These are phyloP conservation scores for Phaeosphaeria sp. DNA, from an alignment of 2,329 filamentous ascomycete genomes.

Conservation along the genomic window DNA sequence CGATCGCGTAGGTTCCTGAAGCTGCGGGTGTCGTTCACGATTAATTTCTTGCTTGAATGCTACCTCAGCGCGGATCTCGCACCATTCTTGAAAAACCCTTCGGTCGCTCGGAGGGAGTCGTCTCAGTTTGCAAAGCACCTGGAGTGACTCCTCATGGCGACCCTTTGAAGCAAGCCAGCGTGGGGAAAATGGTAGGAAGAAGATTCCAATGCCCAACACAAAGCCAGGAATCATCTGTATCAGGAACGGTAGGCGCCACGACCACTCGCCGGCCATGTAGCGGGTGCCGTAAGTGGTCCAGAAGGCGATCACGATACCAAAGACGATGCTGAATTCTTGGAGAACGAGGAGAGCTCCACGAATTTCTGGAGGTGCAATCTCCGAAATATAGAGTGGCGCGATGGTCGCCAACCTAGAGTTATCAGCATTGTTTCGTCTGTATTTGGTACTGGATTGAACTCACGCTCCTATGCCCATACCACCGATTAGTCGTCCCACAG, in stretches of 20 bases:
- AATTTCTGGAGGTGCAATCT: constrained; percentile 59
- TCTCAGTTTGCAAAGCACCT: constrained; percentile 58
- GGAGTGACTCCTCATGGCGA: constrained; percentile 56
- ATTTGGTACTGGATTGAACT: constrained; percentile 7
- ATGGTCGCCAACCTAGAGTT: constrained; percentile 47
- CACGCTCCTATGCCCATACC: constrained; percentile 61
- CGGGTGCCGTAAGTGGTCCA: constrained; percentile 63
- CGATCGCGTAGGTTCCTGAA: constrained; percentile 39
- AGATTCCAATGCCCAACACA: constrained; percentile 50
- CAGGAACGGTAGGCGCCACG: constrained; percentile 57
- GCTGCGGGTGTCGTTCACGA: constrained; percentile 45
- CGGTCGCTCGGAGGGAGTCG: constrained; percentile 57
- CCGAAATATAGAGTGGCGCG: constrained; percentile 61
- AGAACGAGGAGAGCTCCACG: constrained; percentile 59
- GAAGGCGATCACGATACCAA: constrained; percentile 59
- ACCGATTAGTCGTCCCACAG: constrained; percentile 58
- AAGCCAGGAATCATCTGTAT: constrained; percentile 55
- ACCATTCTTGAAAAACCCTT: constrained; percentile 61
- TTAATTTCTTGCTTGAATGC: constrained; percentile 59
- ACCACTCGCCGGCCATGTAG: constrained; percentile 50
- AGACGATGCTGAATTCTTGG: constrained; percentile 56
- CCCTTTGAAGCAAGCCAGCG: constrained; percentile 58
- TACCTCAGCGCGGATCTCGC: constrained; percentile 62
- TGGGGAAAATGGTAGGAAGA: constrained; percentile 62
- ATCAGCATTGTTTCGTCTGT: neutral